Percentiles rank a stretch among this genome's conserved stretches.
Conservation (phyloP, 768 basidiomycete genomes). For the Sarcomyxa edulis region DNA sequence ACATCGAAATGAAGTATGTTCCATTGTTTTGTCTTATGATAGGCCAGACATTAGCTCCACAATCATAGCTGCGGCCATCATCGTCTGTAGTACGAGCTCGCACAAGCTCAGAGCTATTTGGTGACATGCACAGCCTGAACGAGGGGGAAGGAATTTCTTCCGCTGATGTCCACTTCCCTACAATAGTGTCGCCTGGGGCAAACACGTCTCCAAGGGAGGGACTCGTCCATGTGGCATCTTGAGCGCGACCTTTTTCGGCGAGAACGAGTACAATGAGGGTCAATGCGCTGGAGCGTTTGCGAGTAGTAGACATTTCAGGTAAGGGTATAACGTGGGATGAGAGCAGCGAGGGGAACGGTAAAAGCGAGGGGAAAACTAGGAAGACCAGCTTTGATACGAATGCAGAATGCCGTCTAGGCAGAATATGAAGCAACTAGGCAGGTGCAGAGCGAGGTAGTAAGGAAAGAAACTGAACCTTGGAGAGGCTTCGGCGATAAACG, state of each 20-base stretch:
- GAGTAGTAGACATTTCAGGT: too few species aligned
- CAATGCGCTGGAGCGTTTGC: too few species aligned
- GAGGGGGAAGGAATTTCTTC: conserved; percentile 23
- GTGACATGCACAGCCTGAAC: conserved; percentile 23
- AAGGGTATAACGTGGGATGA: too few species aligned
- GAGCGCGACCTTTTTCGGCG: conserved; percentile 17
- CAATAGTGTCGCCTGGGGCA: conserved; percentile 18
- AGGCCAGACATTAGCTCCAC: conserved; percentile 19
- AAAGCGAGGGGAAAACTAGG: too few species aligned
- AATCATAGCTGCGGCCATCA: conserved; percentile 7
- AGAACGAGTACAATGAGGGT: neutral
- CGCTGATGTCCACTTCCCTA: conserved; percentile 22
- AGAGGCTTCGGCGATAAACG: too few species aligned
- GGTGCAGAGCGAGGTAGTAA: too few species aligned
- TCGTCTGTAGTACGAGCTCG: neutral
- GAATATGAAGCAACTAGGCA: too few species aligned
- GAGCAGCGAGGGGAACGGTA: too few species aligned
- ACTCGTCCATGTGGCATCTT: conserved; percentile 18
- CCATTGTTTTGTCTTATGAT: conserved; percentile 13
- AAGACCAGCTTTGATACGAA: too few species aligned
- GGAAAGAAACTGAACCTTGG: too few species aligned
- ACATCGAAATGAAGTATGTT: conserved; percentile 19
- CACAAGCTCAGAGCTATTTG: conserved; percentile 4
- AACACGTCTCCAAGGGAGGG: conserved; percentile 6
- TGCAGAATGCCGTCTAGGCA: too few species aligned